phyloP scores from a whole-genome alignment of 306 rosid genomes.

The Cucumis hystrix region DNA sequence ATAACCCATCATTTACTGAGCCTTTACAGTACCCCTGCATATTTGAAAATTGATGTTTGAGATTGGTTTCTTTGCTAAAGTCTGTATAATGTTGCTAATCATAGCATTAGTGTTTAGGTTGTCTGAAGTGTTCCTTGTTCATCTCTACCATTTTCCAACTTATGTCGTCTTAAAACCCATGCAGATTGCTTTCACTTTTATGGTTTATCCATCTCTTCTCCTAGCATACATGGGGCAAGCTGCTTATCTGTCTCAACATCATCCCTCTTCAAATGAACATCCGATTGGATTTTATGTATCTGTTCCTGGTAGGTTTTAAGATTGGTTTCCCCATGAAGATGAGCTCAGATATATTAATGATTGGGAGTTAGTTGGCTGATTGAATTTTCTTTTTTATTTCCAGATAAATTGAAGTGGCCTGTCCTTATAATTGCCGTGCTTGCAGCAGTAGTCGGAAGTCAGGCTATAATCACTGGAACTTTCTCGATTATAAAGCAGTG shows the following conservation, averaged over 20 bases:
- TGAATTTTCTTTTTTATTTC: background rate
- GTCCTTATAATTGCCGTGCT: slow-evolving; percentile 82
- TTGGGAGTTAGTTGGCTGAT: background rate
- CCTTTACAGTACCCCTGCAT: background rate
- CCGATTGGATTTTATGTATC: slow-evolving; percentile 76
- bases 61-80: background rate
- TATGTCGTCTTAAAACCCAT: slow-evolving; percentile 8
- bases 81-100: background rate
- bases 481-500: slow-evolving; percentile 94
- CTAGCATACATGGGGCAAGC: slow-evolving; percentile 99
- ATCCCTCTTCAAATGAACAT: slow-evolving; percentile 5
- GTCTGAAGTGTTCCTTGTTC: background rate
- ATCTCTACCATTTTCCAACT: background rate
- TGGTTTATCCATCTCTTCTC: slow-evolving; percentile 83
- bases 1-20: background rate
- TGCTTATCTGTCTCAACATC: slow-evolving; percentile 71
- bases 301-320: slow-evolving; percentile 61
- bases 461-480: slow-evolving; percentile 90
- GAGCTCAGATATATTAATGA: background rate
- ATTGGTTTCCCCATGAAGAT: slow-evolving; percentile 8
- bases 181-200: slow-evolving; percentile 91
- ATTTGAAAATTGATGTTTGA: slow-evolving; percentile 1
- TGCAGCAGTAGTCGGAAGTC: slow-evolving; percentile 95
- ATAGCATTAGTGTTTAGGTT: background rate
- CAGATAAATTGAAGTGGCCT: slow-evolving; percentile 84